These are phyloP conservation scores for Dalbergia cochinchinensis DNA, from an alignment of 306 rosid genomes.

Conservation along the genomic window DNA sequence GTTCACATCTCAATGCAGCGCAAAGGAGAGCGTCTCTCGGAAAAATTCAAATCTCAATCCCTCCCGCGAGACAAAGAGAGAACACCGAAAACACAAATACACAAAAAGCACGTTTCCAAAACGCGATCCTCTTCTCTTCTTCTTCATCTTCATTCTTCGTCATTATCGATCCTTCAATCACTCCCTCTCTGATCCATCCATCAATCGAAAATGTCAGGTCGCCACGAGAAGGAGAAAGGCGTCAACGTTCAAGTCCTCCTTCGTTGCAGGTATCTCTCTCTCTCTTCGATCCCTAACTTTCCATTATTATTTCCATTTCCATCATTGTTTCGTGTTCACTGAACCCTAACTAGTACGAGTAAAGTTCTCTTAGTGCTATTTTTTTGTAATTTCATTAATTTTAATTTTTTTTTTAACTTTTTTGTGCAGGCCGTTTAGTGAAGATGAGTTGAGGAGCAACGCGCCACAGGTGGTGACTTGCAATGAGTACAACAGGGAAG, in stretches of 20 bases:
- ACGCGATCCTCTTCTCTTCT: no score
- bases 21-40: constrained; percentile 56
- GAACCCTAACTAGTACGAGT: no score
- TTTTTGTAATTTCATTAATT: no score
- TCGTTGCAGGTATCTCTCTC: constrained; percentile 74
- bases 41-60: constrained; percentile 70
- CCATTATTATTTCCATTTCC: no score
- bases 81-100: no score
- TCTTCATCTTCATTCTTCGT: background rate
- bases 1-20: background rate
- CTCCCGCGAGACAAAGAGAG: background rate
- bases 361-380: no score
- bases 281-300: background rate
- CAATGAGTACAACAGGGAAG: constrained; percentile 81
- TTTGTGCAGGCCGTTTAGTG: constrained; percentile 34
- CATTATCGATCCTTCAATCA: no score
- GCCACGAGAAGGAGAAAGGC: constrained; percentile 91
- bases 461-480: constrained; percentile 93
- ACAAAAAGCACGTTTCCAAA: no score
- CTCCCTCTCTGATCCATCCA: background rate
- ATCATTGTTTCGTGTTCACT: no score
- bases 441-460: constrained; percentile 86
- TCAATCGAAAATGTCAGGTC: constrained; percentile 69
- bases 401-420: background rate
- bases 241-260: constrained; percentile 97